phyloP scores from a whole-genome alignment of 1,284 basidiomycete genomes.

The Stygiomarasmius scandens region DNA sequence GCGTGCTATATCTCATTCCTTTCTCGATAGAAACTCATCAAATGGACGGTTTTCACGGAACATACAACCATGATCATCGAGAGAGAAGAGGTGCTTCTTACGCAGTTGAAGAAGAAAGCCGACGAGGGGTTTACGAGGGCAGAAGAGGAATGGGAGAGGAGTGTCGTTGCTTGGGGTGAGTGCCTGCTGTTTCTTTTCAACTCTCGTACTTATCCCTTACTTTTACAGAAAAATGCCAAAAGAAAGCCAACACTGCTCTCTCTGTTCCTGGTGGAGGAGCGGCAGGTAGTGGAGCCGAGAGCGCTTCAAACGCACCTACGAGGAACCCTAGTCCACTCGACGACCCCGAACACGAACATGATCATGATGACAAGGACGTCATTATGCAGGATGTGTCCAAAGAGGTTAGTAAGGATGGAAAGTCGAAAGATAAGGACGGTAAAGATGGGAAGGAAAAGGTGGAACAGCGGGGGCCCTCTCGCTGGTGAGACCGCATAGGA shows the following conservation, averaged over 20 bases:
- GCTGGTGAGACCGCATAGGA: too few species aligned
- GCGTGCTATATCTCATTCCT: too few species aligned
- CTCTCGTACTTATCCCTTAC: neutral
- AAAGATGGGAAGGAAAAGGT: slow-evolving; percentile 20
- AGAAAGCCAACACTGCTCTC: slow-evolving; percentile 40
- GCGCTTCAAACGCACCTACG: too few species aligned
- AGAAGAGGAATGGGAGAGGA: slow-evolving; percentile 74
- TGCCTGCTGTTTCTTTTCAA: slow-evolving; percentile 14
- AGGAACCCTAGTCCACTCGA: slow-evolving; percentile 38
- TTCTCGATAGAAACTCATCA: slow-evolving; percentile 90
- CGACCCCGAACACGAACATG: slow-evolving; percentile 41
- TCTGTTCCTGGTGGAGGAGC: slow-evolving; percentile 30
- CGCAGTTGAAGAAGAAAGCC: slow-evolving; percentile 59
- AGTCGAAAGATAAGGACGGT: neutral
- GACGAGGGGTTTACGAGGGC: slow-evolving; percentile 67
- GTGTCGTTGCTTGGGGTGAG: slow-evolving; percentile 65
- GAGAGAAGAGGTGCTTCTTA: slow-evolving; percentile 65
- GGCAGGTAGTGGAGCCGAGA: too few species aligned
- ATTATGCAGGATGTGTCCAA: neutral
- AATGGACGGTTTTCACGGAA: slow-evolving; percentile 73
- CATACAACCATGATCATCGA: slow-evolving; percentile 65
- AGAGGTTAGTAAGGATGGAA: too few species aligned
- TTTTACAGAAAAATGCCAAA: slow-evolving; percentile 69
- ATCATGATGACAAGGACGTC: slow-evolving; percentile 11
- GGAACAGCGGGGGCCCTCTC: too few species aligned